Evolutionary conservation across 1,284 basidiomycete genomes (phyloP).

Genomic region (Papiliotrema laurentii): DNA sequence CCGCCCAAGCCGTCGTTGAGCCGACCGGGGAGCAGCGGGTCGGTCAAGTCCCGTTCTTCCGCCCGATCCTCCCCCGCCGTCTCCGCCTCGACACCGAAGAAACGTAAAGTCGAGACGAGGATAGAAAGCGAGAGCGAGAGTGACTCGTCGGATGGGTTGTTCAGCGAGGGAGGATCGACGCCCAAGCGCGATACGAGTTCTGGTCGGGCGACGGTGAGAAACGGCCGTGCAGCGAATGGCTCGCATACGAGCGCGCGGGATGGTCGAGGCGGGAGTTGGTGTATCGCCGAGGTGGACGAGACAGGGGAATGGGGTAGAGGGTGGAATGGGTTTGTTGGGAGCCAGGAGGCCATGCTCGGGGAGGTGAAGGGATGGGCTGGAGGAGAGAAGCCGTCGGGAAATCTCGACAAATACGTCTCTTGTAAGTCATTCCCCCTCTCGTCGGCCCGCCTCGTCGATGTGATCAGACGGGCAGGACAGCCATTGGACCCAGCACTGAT

Average conservation of each 20-base stretch:
- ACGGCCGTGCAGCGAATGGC: neutral
- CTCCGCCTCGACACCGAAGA: neutral
- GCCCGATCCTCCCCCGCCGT: neutral
- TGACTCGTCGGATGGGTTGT: neutral
- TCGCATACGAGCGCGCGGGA: neutral
- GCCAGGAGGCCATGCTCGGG: conserved; percentile 31
- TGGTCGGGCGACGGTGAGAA: neutral
- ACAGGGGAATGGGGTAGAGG: conserved; percentile 37
- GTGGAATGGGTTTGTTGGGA: conserved; percentile 36
- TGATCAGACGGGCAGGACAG: neutral
- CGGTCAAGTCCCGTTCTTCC: neutral
- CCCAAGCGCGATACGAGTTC: neutral
- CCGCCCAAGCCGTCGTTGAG: neutral
- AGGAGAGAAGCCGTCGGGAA: conserved; percentile 15
- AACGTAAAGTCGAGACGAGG: conserved; percentile 2
- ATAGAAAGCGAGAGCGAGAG: conserved; percentile 1
- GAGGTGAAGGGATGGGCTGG: conserved; percentile 24
- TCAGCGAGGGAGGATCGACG: no score
- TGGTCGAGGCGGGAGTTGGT: conserved; percentile 11
- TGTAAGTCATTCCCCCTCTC: conserved; percentile 20
- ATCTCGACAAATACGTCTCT: conserved; percentile 27
- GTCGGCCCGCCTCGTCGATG: no score
- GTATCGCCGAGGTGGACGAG: conserved; percentile 28
- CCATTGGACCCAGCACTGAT: neutral
- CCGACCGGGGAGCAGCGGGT: neutral